Percentiles rank a stretch among this genome's conserved stretches.
Evolutionary conservation across 2,329 filamentous ascomycete species (phyloP).

Genomic region (Massarina eburnea): DNA sequence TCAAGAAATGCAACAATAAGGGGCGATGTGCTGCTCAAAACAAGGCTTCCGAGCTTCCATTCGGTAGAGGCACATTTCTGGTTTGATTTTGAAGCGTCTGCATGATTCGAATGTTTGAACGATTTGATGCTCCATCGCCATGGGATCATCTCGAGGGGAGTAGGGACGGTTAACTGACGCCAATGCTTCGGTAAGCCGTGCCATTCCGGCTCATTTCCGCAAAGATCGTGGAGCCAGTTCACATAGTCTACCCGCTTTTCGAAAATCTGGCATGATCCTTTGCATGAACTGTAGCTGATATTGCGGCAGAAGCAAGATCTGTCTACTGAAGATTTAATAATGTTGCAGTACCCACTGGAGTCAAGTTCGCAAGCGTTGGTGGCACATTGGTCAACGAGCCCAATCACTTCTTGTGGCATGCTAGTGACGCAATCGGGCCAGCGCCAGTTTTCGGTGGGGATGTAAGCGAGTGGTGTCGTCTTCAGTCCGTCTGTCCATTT

Average conservation of each 20-base stretch:
- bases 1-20: conserved; percentile 16
- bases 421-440: conserved; percentile 27
- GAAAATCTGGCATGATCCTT: conserved; percentile 31
- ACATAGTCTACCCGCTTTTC: conserved; percentile 36
- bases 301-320: conserved; percentile 33
- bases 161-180: conserved; percentile 25
- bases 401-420: conserved; percentile 23
- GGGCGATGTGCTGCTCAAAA: conserved; percentile 21
- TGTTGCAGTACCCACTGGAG: conserved; percentile 32
- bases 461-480: conserved; percentile 27
- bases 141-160: conserved; percentile 32
- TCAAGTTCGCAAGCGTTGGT: conserved; percentile 36
- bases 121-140: conserved; percentile 33
- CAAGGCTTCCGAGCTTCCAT: conserved; percentile 26
- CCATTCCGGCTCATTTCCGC: conserved; percentile 31
- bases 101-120: conserved; percentile 5
- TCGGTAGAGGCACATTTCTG: conserved; percentile 22
- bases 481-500: conserved; percentile 32
- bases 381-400: conserved; percentile 25
- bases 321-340: conserved; percentile 25
- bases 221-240: conserved; percentile 35
- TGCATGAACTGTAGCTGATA: conserved; percentile 30
- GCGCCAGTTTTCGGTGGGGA: conserved; percentile 30
- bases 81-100: conserved; percentile 3
- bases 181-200: conserved; percentile 34